These are phyloP conservation scores for Alternaria sp. DNA, from an alignment of 2,329 filamentous ascomycete species.

Conservation along the genomic window DNA sequence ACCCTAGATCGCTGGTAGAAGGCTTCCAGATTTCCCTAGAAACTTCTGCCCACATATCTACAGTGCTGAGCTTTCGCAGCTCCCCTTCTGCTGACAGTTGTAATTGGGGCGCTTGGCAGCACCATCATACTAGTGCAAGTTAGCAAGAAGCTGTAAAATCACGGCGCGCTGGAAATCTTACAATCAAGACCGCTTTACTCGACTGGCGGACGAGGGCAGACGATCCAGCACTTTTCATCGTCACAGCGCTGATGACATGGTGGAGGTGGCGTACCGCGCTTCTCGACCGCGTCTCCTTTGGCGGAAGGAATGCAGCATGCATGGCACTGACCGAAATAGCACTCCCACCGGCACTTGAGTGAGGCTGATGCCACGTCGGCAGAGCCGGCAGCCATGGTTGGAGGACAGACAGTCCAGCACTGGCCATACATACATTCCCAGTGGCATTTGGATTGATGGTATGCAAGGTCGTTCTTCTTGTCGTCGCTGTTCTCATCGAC, in stretches of 20 bases:
- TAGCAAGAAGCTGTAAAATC: neutral
- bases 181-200: neutral
- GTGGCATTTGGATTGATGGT: neutral
- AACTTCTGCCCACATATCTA: neutral
- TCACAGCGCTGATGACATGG: neutral
- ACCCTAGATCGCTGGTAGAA: neutral
- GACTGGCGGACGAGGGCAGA: neutral
- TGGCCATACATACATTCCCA: conserved; percentile 6
- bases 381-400: neutral
- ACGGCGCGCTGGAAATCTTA: neutral
- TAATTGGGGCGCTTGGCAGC: neutral
- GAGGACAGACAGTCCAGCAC: conserved; percentile 5
- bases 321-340: conserved; percentile 3
- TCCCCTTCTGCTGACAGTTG: neutral
- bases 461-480: neutral
- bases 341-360: conserved; percentile 1
- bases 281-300: neutral
- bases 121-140: neutral
- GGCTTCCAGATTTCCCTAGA: neutral
- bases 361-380: neutral
- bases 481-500: neutral
- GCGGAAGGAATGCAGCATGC: conserved; percentile 3
- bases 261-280: neutral
- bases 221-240: conserved; percentile 1
- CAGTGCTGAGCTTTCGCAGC: neutral